Evolutionary conservation across 441 rosid species (phyloP), one percentile per base, ranked within the genome.

Genomic region (Bocquillonia castaneifolia): DNA sequence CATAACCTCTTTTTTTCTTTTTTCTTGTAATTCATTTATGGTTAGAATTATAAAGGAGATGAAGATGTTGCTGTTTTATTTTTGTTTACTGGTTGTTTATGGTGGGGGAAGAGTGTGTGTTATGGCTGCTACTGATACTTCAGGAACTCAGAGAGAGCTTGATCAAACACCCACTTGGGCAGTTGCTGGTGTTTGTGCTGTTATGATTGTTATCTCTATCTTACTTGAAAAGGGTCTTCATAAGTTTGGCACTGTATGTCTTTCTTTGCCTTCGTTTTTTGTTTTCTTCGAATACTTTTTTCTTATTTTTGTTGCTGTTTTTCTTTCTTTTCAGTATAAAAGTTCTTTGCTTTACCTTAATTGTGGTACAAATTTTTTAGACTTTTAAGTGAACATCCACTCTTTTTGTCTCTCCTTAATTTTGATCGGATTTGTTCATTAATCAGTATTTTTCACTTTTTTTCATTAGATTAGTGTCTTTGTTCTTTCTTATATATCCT

Each of bases 101-200:
- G 77, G 72, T 2, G 74, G 77, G 5, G 74, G 77, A 5, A 69
- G 29, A 1, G 65, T 22, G 29, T 58, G 55, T 57, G 77, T 51
- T 23, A 31, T 34, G 57, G 72, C 69, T 0, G 65, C 68, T 14
- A 37, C 34, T 39, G 75, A 48, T 5, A 58, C 64, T 28, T 50
- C 71, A 9, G 17, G 39, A 0, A 31, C 64, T 0, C 62, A 44
- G 60, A 84, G 93, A 77, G 77, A 88, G 86, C 97, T 91, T 18
- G 93, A 91, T 79, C 87, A 85, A 74, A 93, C 97, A 2, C 97
- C 98, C 2, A 91, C 93, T 18, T 91, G 98, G 97, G 95, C 95
- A 0, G 96, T 93, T n/a, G 77, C 96, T 0, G 68, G 78, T 20
- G 88, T 93, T 72, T 85, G 89, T 73, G 86, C 87, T 12, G 74